Percentiles rank a stretch among this genome's conserved stretches.
Conservation (phyloP, 2,329 filamentous ascomycete genomes). For the Raffaelea ambrosiae region DNA sequence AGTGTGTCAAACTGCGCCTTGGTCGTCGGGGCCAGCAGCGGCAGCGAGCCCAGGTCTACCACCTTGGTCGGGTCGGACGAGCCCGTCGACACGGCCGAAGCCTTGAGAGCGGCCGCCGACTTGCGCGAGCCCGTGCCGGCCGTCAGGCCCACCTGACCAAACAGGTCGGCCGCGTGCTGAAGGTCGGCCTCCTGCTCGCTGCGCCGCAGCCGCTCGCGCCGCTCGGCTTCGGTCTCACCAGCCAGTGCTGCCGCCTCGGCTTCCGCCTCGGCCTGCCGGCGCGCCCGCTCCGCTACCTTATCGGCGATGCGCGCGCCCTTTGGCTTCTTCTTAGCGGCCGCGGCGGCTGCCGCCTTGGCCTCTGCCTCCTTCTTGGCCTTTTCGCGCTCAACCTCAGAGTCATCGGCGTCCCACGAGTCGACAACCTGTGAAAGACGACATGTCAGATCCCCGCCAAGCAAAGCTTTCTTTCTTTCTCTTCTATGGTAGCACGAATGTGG, state of each 20-base stretch:
- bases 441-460: too few species aligned
- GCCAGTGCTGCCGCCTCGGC: slow-evolving; percentile 57
- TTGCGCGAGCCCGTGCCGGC: slow-evolving; percentile 65
- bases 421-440: slow-evolving; percentile 55
- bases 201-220: slow-evolving; percentile 64
- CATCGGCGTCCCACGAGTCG: slow-evolving; percentile 95
- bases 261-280: slow-evolving; percentile 41
- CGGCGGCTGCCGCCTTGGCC: slow-evolving; percentile 79
- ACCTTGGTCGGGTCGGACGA: slow-evolving; percentile 65
- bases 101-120: slow-evolving; percentile 46
- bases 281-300: slow-evolving; percentile 54
- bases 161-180: slow-evolving; percentile 81
- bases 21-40: slow-evolving; percentile 81
- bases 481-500: neutral
- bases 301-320: slow-evolving; percentile 81
- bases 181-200: slow-evolving; percentile 86
- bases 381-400: slow-evolving; percentile 93
- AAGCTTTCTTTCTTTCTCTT: too few species aligned
- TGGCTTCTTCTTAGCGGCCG: slow-evolving; percentile 83
- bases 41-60: slow-evolving; percentile 70
- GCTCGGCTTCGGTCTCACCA: slow-evolving; percentile 64
- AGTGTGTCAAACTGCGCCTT: slow-evolving; percentile 80
- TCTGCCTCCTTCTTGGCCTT: slow-evolving; percentile 83
- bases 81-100: slow-evolving; percentile 60
- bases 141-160: slow-evolving; percentile 63